phyloP scores from a whole-genome alignment of 1,284 basidiomycete species.

The Melampsora larici-populina region DNA sequence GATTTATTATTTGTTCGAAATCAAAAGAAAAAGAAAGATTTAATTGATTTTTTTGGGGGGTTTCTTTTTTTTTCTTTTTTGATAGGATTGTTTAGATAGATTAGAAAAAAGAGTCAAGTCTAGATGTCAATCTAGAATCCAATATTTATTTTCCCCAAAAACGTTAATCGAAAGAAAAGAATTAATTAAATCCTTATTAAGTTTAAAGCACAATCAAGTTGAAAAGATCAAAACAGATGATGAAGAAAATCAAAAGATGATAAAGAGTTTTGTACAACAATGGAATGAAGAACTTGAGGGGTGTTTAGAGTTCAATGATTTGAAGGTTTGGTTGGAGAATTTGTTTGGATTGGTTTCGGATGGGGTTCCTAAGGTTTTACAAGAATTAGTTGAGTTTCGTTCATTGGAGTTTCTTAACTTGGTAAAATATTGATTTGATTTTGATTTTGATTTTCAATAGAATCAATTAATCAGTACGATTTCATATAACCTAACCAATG shows the following conservation, averaged over 20 bases:
- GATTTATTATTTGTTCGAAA: neutral
- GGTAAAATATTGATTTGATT: no score
- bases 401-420: no score
- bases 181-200: neutral
- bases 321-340: neutral
- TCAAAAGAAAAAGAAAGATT: neutral
- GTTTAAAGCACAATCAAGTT: neutral
- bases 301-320: neutral
- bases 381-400: conserved; percentile 11
- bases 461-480: neutral
- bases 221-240: neutral
- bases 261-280: neutral
- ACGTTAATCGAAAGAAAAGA: neutral
- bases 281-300: neutral
- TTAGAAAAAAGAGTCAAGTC: conserved; percentile 94
- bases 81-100: conserved; percentile 72
- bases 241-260: neutral
- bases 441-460: no score
- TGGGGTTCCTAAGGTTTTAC: neutral
- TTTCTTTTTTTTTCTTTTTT: no score
- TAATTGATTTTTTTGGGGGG: no score
- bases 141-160: conserved; percentile 63
- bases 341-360: neutral
- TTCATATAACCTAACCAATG: neutral
- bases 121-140: conserved; percentile 83